Evolutionary conservation across 305 asterid species (phyloP), one percentile per base, ranked within the genome.

Genomic region (Solanum hybrid): DNA sequence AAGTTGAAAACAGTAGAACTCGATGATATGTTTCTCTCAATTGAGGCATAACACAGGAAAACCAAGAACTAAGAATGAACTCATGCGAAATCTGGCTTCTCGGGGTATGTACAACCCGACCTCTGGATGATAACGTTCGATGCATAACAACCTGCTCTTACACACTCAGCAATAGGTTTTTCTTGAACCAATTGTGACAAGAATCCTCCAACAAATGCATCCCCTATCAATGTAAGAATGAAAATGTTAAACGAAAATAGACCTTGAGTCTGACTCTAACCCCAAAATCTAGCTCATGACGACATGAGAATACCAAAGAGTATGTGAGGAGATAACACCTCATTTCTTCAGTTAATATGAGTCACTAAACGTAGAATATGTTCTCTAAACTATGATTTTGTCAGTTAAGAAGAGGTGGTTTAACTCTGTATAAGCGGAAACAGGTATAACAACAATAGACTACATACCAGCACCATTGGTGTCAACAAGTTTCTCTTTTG

Each of bases 151-250:
- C 97, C 99, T 7, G 98, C 99, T 90, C 87, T 92, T 2, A 96
- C 97, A 34, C 98, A 94, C 31, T 96, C 97, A 79, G 94, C 97
- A 10, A 95, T 92, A 17, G 98, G 93, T 85, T 94, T 96, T 89
- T 90, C 95, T 60, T 92, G 93, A 86, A 96, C 96, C 94, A 97
- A 90, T 77, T 95, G 98, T 10, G 99, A 92, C 89, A 95, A 90
- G 69, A 97, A 97, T 81, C 99, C 99, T 22, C 99, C 99, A 22
- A 97, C 98, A 36, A 97, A 97, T 6, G 99, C 97, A 92, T 97
- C 99, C 1, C 99, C 99, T 97, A 29, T 38, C 42, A 82, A 51
- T 32, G 22, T 12, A 84, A 51, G 73, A 51, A 29, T 10, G 69
- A 20, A 31, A 34, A 84, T 2, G 31, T 84, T 31, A 82, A 46